Evolutionary conservation across 2,329 filamentous ascomycete genomes (phyloP).

Genomic region (Pseudogymnoascus verrucosus): DNA sequence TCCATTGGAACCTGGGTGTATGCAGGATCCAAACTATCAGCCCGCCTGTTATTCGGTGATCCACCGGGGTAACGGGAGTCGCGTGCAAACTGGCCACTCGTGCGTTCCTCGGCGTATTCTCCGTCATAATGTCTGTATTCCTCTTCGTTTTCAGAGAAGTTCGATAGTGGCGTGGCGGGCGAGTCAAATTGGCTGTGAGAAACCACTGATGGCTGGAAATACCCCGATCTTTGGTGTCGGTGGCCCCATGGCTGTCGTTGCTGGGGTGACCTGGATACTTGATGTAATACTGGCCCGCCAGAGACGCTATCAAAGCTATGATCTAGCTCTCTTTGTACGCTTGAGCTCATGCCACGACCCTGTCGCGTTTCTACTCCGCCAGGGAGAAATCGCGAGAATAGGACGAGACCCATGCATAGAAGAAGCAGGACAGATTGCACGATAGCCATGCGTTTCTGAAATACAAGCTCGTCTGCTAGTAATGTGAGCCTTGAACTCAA

Average conservation of each 20-base stretch:
- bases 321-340: neutral
- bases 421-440: conserved; percentile 82
- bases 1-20: neutral
- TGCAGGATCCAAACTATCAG: neutral
- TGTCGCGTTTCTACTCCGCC: conserved; percentile 16
- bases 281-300: neutral
- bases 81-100: neutral
- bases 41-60: neutral
- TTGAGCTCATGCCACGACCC: neutral
- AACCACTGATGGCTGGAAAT: conserved; percentile 10
- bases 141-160: conserved; percentile 15
- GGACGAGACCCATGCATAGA: conserved; percentile 76
- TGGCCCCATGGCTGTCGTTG: conserved; percentile 4
- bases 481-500: conserved; percentile 74
- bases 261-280: neutral
- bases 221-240: neutral
- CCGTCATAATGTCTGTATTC: neutral
- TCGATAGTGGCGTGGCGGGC: conserved; percentile 19
- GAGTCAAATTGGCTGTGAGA: conserved; percentile 16
- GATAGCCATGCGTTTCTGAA: conserved; percentile 86
- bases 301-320: conserved; percentile 2
- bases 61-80: neutral
- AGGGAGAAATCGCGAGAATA: conserved; percentile 58
- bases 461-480: conserved; percentile 84
- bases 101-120: neutral